phyloP scores from a whole-genome alignment of 371 early-diverging fungal genomes.

The Conidiobolus incongruus region DNA sequence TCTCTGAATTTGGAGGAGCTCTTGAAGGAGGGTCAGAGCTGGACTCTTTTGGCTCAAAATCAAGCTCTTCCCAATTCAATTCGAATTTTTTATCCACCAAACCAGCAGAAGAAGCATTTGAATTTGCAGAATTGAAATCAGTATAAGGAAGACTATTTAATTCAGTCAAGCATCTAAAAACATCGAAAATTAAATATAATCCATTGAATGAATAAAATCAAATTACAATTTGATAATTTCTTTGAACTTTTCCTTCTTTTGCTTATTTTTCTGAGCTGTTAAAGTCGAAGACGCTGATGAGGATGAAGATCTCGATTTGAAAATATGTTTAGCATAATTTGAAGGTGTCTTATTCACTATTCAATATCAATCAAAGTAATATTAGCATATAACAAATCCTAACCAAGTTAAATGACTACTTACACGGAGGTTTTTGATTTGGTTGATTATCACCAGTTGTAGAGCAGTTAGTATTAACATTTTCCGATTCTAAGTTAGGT shows the following conservation, averaged over 20 bases:
- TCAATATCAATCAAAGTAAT: too few species aligned
- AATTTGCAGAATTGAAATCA: neutral
- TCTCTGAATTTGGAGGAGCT: neutral
- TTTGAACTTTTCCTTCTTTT: conserved; percentile 2
- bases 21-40: neutral
- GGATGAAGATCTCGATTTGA: too few species aligned
- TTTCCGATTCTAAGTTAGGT: neutral
- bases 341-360: too few species aligned
- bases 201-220: neutral
- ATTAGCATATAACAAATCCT: too few species aligned
- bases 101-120: neutral
- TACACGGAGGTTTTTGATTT: too few species aligned
- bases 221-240: conserved; percentile 3
- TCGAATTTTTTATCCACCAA: neutral
- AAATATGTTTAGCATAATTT: too few species aligned
- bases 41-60: neutral
- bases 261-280: neutral
- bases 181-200: neutral
- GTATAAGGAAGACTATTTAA: neutral
- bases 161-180: conserved; percentile 1
- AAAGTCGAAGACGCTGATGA: neutral
- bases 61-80: neutral
- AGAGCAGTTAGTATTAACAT: too few species aligned
- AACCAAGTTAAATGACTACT: too few species aligned
- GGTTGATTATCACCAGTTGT: too few species aligned